Conservation (phyloP, 2,329 filamentous ascomycete genomes). For the Simplicillium sp. region DNA sequence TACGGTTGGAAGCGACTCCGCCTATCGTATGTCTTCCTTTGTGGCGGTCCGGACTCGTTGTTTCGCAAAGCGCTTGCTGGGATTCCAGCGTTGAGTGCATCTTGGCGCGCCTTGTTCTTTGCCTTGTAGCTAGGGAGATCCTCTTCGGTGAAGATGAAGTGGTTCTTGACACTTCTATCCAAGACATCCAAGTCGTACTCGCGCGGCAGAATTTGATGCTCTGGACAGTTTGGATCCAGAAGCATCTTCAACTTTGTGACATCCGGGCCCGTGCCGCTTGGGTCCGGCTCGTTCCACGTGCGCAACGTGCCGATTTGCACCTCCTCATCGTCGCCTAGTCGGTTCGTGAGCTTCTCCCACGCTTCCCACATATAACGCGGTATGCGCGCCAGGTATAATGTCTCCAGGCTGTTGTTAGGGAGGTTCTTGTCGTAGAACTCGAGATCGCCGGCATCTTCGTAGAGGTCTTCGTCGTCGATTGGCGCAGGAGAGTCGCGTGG, state of each 20-base stretch:
- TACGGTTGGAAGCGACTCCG: constrained; percentile 46
- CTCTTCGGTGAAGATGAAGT: constrained; percentile 88
- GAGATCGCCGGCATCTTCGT: constrained; percentile 48
- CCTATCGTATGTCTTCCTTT: constrained; percentile 37
- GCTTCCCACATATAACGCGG: constrained; percentile 74
- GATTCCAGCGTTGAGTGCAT: constrained; percentile 48
- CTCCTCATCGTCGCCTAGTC: constrained; percentile 70
- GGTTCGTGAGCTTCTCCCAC: constrained; percentile 46
- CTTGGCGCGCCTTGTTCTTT: constrained; percentile 42
- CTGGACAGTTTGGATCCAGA: constrained; percentile 51
- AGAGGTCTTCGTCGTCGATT: constrained; percentile 58
- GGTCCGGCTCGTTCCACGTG: constrained; percentile 46
- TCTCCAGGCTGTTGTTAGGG: constrained; percentile 28
- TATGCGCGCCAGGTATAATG: constrained; percentile 65
- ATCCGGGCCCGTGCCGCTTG: constrained; percentile 21
- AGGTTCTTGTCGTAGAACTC: constrained; percentile 41
- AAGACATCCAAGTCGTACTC: constrained; percentile 76
- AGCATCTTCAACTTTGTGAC: constrained; percentile 48
- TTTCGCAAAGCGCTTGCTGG: constrained; percentile 44
- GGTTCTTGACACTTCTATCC: constrained; percentile 61
- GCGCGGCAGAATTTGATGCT: constrained; percentile 70
- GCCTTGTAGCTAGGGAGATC: constrained; percentile 56
- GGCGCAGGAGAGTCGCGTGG: constrained; percentile 33
- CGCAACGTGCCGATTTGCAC: constrained; percentile 71
- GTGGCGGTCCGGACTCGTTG: constrained; percentile 23